Percentiles rank a stretch among this genome's conserved stretches.
Evolutionary conservation across 805 yeast genomes (phyloP).

Genomic region (Saccharomycopsis malanga): DNA sequence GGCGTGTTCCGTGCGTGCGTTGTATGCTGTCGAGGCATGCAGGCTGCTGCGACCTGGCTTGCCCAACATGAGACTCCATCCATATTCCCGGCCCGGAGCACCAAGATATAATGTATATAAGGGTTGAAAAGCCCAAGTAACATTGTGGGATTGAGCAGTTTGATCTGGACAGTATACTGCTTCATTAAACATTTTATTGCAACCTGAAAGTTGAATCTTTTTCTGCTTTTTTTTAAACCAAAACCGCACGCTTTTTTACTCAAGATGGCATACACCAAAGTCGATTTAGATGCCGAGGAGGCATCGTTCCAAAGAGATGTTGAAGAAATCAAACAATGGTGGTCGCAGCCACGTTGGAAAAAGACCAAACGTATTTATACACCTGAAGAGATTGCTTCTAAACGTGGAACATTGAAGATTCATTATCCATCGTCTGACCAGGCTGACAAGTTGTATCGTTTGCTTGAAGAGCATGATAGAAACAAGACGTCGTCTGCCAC

Average conservation of each 20-base stretch:
- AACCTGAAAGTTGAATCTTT: too few relatives aligned
- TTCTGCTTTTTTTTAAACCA: background rate
- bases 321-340: conserved; percentile 75
- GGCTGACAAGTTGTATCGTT: conserved; percentile 72
- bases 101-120: too few relatives aligned
- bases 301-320: conserved; percentile 59
- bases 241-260: background rate
- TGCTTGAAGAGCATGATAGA: conserved; percentile 64
- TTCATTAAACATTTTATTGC: too few relatives aligned
- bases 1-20: conserved; percentile 8
- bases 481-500: conserved; percentile 77
- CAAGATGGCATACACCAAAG: conserved; percentile 42
- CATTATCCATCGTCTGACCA: conserved; percentile 71
- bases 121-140: too few relatives aligned
- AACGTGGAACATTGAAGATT: conserved; percentile 73
- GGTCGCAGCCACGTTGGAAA: conserved; percentile 89
- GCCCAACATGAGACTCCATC: background rate
- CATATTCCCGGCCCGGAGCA: too few relatives aligned
- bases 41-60: too few relatives aligned
- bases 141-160: too few relatives aligned
- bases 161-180: too few relatives aligned
- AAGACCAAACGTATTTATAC: conserved; percentile 82
- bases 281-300: conserved; percentile 58
- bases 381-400: conserved; percentile 81
- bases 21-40: too few relatives aligned